phyloP scores from a whole-genome alignment of 208 protist species.

The Trypanosoma brucei region DNA sequence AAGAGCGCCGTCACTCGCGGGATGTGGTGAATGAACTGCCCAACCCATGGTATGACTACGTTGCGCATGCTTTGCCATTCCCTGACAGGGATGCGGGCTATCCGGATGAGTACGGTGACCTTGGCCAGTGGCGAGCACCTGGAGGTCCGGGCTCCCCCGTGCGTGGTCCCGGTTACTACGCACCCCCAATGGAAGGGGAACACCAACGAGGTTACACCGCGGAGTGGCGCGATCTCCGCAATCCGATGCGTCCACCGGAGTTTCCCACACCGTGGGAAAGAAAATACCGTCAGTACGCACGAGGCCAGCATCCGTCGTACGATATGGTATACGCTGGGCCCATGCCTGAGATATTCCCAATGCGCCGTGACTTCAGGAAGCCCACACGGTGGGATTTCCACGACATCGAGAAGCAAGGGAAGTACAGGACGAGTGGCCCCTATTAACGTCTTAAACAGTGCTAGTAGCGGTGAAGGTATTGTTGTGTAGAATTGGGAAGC shows the following conservation, averaged over 20 bases:
- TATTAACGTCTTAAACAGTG: slow-evolving; percentile 34
- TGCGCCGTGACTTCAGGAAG: slow-evolving; percentile 79
- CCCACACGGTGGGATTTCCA: slow-evolving; percentile 89
- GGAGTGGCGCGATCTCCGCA: slow-evolving; percentile 86
- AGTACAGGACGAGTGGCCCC: slow-evolving; percentile 82
- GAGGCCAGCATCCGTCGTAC: slow-evolving; percentile 88
- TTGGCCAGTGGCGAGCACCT: slow-evolving; percentile 87
- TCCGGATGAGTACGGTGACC: slow-evolving; percentile 89
- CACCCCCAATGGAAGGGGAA: slow-evolving; percentile 86
- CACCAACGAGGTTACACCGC: slow-evolving; percentile 83
- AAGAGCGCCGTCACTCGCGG: slow-evolving; percentile 62
- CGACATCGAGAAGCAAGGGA: slow-evolving; percentile 84
- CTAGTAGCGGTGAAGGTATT: background rate
- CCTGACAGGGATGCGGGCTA: slow-evolving; percentile 88
- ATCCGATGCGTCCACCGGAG: slow-evolving; percentile 78
- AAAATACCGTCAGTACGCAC: slow-evolving; percentile 89
- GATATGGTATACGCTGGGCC: slow-evolving; percentile 89
- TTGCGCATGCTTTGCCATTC: slow-evolving; percentile 85
- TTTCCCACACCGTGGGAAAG: slow-evolving; percentile 87
- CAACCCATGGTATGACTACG: slow-evolving; percentile 87
- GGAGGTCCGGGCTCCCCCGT: slow-evolving; percentile 78
- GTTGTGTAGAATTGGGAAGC: background rate
- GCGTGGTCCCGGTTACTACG: slow-evolving; percentile 85
- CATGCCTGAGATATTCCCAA: slow-evolving; percentile 90
- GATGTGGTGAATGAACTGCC: slow-evolving; percentile 78